These are phyloP conservation scores for Globisporangium abappressorium DNA, from an alignment of 352 stramenopile species.

Conservation along the genomic window DNA sequence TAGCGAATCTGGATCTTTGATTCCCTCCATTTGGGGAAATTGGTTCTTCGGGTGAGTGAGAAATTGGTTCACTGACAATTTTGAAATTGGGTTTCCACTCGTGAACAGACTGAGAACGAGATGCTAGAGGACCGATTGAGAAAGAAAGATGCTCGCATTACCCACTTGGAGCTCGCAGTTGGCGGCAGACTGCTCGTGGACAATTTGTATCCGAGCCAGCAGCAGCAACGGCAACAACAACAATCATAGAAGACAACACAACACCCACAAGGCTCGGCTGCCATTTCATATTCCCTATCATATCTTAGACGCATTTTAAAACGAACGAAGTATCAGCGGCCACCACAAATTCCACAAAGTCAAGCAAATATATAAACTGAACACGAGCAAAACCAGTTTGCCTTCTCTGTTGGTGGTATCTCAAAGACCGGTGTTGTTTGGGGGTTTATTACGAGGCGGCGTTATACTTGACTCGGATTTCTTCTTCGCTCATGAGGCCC, in stretches of 20 bases:
- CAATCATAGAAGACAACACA: not conserved
- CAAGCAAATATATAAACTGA: constrained; percentile 10
- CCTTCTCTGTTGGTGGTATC: constrained; percentile 26
- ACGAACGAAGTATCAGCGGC: not conserved
- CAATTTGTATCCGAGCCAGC: constrained; percentile 2
- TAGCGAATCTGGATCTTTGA: not conserved
- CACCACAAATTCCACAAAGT: constrained; percentile 4
- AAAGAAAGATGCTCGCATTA: constrained; percentile 40
- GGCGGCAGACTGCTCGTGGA: constrained; percentile 39
- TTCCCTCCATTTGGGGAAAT: not conserved
- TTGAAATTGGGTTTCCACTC: not conserved
- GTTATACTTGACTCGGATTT: constrained; percentile 95
- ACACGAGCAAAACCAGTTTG: constrained; percentile 1
- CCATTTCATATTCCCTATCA: constrained; percentile 1
- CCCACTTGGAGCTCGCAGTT: constrained; percentile 53
- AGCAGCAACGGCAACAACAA: not conserved
- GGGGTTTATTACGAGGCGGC: constrained; percentile 59
- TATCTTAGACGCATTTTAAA: constrained; percentile 18
- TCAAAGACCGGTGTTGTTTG: constrained; percentile 26
- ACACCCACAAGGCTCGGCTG: not conserved
- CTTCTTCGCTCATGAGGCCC: constrained; percentile 91
- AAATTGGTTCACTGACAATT: constrained; percentile 2
- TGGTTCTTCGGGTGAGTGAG: not conserved
- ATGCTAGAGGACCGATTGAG: constrained; percentile 36
- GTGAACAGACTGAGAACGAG: constrained; percentile 31